These are phyloP conservation scores for Botrytis galanthina DNA, from an alignment of 2,329 filamentous ascomycete species.

Conservation along the genomic window DNA sequence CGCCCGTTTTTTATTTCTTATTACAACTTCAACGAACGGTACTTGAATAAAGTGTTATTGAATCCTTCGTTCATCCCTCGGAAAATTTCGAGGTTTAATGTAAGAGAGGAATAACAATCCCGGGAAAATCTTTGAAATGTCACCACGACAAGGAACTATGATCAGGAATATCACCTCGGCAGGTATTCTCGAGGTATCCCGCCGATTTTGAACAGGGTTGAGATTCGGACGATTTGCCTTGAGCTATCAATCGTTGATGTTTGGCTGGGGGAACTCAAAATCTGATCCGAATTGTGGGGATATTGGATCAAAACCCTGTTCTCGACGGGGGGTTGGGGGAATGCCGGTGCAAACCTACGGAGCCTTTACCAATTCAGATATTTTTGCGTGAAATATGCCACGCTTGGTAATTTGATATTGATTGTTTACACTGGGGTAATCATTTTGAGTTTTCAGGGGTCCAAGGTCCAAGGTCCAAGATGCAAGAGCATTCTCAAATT, in stretches of 20 bases:
- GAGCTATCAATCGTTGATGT: background rate
- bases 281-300: slow-evolving; percentile 11
- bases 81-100: background rate
- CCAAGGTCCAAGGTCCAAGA: too few relatives aligned
- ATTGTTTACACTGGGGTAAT: background rate
- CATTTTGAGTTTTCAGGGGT: background rate
- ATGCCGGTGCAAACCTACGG: background rate
- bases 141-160: background rate
- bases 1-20: background rate
- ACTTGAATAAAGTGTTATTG: background rate
- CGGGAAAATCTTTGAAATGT: background rate
- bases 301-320: background rate
- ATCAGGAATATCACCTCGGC: background rate
- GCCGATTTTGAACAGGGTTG: background rate
- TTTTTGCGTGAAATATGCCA: background rate
- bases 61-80: background rate
- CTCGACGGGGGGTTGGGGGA: background rate
- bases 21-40: background rate
- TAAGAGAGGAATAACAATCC: background rate
- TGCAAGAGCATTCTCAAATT: background rate
- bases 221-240: background rate
- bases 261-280: background rate
- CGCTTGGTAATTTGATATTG: background rate
- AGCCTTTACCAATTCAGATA: background rate
- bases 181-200: background rate